These are phyloP conservation scores for Exophiala oligosperma DNA, from an alignment of 2,329 filamentous ascomycete species.

Conservation along the genomic window DNA sequence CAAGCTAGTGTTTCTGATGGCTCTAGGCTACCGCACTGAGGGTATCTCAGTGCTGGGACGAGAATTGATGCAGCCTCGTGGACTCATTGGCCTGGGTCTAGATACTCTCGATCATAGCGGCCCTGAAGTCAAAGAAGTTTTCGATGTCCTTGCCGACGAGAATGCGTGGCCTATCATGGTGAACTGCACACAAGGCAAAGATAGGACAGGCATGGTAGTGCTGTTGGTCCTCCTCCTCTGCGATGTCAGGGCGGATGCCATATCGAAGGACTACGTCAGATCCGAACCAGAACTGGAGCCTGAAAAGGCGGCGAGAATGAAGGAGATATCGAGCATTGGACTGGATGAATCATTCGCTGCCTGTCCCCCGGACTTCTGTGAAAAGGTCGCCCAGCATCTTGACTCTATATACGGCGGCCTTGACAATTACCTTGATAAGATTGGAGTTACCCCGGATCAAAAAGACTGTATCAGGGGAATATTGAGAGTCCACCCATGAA, in stretches of 20 bases:
- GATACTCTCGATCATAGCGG: constrained; percentile 70
- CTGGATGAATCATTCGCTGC: constrained; percentile 71
- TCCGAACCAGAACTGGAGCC: constrained; percentile 61
- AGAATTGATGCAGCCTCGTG: constrained; percentile 70
- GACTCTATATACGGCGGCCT: constrained; percentile 65
- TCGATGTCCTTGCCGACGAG: constrained; percentile 61
- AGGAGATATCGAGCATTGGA: constrained; percentile 70
- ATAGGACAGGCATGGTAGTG: constrained; percentile 73
- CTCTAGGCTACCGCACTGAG: constrained; percentile 65
- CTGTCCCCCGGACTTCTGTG: constrained; percentile 66
- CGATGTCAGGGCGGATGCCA: constrained; percentile 47
- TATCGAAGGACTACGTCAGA: constrained; percentile 70
- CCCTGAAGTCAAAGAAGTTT: constrained; percentile 65
- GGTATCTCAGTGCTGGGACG: constrained; percentile 69
- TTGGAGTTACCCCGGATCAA: constrained; percentile 57
- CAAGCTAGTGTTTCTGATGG: constrained; percentile 63
- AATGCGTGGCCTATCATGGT: constrained; percentile 65
- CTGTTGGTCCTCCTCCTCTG: constrained; percentile 68
- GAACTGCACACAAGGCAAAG: constrained; percentile 89
- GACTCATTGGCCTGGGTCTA: constrained; percentile 68
- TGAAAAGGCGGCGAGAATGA: constrained; percentile 63
- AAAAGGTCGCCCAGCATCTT: constrained; percentile 59
- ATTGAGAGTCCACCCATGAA: constrained; percentile 3
- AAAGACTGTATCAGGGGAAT: constrained; percentile 38
- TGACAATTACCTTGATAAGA: constrained; percentile 61